A percentile compares a stretch with the other conserved stretches of the same genome.
Conservation (phyloP, 495 filamentous ascomycete genomes). For the Trichoderma reesei region DNA sequence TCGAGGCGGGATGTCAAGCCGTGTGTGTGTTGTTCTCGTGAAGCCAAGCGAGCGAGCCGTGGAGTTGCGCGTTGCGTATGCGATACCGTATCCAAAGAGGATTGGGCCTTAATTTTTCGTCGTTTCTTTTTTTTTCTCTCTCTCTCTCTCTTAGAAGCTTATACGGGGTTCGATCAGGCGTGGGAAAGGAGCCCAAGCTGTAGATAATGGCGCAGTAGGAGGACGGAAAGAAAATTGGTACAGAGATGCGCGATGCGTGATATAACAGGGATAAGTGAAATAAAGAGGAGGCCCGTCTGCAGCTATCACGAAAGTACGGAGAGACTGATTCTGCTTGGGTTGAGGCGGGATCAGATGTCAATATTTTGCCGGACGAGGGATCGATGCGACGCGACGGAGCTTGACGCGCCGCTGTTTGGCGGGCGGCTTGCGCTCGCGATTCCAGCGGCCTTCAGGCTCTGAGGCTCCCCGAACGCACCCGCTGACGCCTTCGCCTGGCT, state of each 20-base stretch:
- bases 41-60: not conserved
- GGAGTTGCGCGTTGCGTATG: not conserved
- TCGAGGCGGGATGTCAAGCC: not conserved
- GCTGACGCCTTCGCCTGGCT: not conserved
- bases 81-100: conserved; percentile 2
- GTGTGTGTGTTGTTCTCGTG: not conserved
- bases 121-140: not conserved
- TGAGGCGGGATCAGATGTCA: not conserved
- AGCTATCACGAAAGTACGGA: not conserved
- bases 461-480: not conserved
- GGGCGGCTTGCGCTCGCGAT: not conserved
- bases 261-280: not conserved
- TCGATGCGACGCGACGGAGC: conserved; percentile 2
- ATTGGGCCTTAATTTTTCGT: not conserved
- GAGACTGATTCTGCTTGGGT: not conserved
- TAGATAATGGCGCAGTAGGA: not conserved
- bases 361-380: not conserved
- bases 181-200: not conserved
- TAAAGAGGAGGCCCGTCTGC: not conserved
- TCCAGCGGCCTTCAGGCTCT: not conserved
- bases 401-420: not conserved
- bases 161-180: not conserved
- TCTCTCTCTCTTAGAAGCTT: not conserved
- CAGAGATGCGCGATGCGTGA: not conserved
- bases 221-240: not conserved